phyloP scores from a whole-genome alignment of 1,284 basidiomycete species.

The Porogramme epimiltina region DNA sequence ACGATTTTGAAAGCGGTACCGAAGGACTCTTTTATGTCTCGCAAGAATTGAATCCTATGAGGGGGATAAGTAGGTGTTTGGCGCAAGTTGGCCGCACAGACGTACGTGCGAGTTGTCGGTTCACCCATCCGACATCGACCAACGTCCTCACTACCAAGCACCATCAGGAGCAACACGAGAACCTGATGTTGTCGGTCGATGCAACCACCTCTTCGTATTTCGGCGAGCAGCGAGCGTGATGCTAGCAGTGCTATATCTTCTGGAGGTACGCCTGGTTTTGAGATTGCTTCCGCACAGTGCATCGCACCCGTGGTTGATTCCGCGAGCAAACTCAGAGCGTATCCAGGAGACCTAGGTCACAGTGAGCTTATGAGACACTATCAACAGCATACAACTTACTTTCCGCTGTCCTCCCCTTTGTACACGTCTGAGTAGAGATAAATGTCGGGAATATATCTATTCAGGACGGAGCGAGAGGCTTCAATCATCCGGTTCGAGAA shows the following conservation, averaged over 20 bases:
- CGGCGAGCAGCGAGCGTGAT: conserved; percentile 75
- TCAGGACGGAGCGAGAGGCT: conserved; percentile 86
- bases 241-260: conserved; percentile 91
- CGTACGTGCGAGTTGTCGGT: conserved; percentile 82
- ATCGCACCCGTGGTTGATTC: conserved; percentile 92
- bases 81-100: conserved; percentile 26
- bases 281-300: conserved; percentile 86
- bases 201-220: conserved; percentile 86
- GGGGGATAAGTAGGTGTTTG: neutral
- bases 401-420: conserved; percentile 96
- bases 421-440: conserved; percentile 99
- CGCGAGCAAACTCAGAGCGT: conserved; percentile 87
- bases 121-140: conserved; percentile 86
- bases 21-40: conserved; percentile 83
- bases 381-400: conserved; percentile 53
- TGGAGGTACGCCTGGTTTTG: conserved; percentile 78
- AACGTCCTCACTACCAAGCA: conserved; percentile 94
- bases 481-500: conserved; percentile 99
- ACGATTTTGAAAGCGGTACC: conserved; percentile 59
- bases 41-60: conserved; percentile 83
- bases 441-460: conserved; percentile 96
- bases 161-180: conserved; percentile 90
- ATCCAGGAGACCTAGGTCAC: conserved; percentile 84
- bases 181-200: conserved; percentile 90
- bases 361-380: neutral